phyloP scores from a whole-genome alignment of 192 early-diverging fungal species.

The Mortierella antarctica region DNA sequence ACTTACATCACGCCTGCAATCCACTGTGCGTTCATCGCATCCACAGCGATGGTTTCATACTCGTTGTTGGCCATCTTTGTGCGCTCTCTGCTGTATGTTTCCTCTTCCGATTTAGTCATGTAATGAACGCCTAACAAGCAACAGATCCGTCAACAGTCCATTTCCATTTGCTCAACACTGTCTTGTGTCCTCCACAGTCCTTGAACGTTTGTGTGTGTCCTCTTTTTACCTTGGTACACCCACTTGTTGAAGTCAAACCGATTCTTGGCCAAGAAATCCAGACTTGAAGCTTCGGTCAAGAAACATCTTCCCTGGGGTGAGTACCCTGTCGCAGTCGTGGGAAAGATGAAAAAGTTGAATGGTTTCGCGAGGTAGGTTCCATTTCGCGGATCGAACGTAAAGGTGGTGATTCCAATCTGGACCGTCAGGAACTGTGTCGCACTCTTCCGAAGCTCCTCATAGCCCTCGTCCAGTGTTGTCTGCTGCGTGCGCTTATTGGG shows the following conservation, averaged over 20 bases:
- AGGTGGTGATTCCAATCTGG: constrained; percentile 90
- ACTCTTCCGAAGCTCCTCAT: constrained; percentile 39
- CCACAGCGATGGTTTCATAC: constrained; percentile 9
- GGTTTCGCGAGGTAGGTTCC: constrained; percentile 77
- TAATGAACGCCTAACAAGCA: constrained; percentile 23
- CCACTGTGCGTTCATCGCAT: constrained; percentile 4
- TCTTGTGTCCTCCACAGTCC: neutral
- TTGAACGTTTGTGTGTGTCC: no score
- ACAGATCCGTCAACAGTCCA: neutral
- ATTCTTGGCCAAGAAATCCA: constrained; percentile 82
- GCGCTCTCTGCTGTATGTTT: constrained; percentile 11
- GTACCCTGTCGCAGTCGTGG: constrained; percentile 56
- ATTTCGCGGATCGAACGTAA: constrained; percentile 68
- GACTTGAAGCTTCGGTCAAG: constrained; percentile 58
- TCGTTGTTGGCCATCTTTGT: constrained; percentile 25
- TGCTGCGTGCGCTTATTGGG: constrained; percentile 22
- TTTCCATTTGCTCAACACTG: neutral
- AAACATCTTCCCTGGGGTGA: constrained; percentile 63
- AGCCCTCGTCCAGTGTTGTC: constrained; percentile 38
- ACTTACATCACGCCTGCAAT: constrained; percentile 28
- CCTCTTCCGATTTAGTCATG: constrained; percentile 33
- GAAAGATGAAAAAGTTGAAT: constrained; percentile 95
- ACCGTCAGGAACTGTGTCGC: constrained; percentile 63
- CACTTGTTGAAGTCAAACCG: constrained; percentile 94
- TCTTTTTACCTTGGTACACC: constrained; percentile 70